Percentiles rank a stretch among this genome's conserved stretches.
Conservation (phyloP, 2,329 filamentous ascomycete genomes). For the Calonectria montana region DNA sequence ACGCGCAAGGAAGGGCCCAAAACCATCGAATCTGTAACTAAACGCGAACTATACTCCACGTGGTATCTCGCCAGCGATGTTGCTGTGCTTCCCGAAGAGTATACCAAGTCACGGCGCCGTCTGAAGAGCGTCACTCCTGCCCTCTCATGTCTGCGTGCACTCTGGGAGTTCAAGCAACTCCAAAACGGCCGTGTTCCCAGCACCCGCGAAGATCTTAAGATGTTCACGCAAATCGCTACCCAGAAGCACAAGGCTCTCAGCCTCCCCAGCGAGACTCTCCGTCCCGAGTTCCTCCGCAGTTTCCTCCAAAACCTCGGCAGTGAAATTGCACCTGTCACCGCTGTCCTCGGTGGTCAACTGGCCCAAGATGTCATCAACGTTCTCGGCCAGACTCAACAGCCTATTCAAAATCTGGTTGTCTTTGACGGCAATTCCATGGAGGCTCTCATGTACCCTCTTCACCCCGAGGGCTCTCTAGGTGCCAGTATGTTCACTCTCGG, state of each 20-base stretch:
- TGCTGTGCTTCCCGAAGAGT: conserved; percentile 77
- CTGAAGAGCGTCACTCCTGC: conserved; percentile 83
- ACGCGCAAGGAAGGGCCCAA: conserved; percentile 77
- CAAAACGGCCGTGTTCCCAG: conserved; percentile 65
- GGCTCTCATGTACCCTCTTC: conserved; percentile 83
- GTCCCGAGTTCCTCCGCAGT: conserved; percentile 78
- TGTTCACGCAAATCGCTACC: conserved; percentile 82
- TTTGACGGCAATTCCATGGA: conserved; percentile 88
- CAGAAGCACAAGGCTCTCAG: conserved; percentile 81
- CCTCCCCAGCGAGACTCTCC: conserved; percentile 74
- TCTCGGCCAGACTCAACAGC: conserved; percentile 89
- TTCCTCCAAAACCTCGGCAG: conserved; percentile 89
- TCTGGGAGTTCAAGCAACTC: conserved; percentile 82
- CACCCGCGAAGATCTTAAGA: conserved; percentile 73
- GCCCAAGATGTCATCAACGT: conserved; percentile 99
- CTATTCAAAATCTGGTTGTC: conserved; percentile 92
- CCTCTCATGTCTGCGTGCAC: conserved; percentile 85
- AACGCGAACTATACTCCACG: conserved; percentile 90
- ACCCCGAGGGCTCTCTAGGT: conserved; percentile 72
- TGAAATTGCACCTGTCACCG: conserved; percentile 87
- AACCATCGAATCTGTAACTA: conserved; percentile 86
- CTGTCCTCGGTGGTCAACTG: conserved; percentile 89
- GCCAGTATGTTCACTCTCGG: conserved; percentile 55
- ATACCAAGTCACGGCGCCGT: conserved; percentile 73
- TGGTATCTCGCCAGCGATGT: conserved; percentile 85